Evolutionary conservation across 1,284 basidiomycete species (phyloP).

Genomic region (Agaricales sp.): DNA sequence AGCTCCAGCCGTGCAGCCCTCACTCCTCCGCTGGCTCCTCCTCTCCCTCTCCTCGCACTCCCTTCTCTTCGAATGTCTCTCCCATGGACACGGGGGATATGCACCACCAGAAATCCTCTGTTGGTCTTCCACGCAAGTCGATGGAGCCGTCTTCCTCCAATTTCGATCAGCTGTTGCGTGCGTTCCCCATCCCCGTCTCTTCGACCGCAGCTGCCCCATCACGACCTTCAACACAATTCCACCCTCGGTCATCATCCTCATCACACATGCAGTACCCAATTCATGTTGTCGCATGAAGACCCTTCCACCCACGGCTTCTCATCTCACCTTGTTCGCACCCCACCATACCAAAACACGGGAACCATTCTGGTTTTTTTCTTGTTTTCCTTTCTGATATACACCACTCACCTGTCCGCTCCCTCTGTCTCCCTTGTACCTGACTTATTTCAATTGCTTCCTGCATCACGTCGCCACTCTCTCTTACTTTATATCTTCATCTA

Average conservation of each 20-base stretch:
- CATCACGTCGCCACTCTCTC: neutral
- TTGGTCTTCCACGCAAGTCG: neutral
- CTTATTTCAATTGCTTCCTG: no score
- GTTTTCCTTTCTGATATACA: neutral
- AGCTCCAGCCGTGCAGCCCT: slow-evolving; percentile 25
- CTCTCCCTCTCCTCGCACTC: slow-evolving; percentile 15
- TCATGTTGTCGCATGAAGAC: neutral
- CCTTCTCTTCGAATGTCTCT: neutral
- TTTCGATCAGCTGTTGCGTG: neutral
- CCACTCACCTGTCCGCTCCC: neutral
- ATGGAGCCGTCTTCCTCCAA: neutral
- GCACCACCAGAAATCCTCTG: neutral
- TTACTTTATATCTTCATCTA: neutral
- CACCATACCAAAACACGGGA: no score
- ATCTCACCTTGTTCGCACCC: neutral
- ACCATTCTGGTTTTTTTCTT: neutral
- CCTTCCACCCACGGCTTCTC: neutral
- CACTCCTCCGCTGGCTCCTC: slow-evolving; percentile 21
- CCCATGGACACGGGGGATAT: neutral
- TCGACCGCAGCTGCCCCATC: neutral
- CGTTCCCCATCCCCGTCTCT: neutral
- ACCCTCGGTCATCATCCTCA: neutral
- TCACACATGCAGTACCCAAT: neutral
- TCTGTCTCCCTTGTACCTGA: neutral
- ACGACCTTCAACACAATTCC: neutral